These are phyloP conservation scores for Acanthamoeba healyi DNA, from an alignment of 208 protist species.

Conservation along the genomic window DNA sequence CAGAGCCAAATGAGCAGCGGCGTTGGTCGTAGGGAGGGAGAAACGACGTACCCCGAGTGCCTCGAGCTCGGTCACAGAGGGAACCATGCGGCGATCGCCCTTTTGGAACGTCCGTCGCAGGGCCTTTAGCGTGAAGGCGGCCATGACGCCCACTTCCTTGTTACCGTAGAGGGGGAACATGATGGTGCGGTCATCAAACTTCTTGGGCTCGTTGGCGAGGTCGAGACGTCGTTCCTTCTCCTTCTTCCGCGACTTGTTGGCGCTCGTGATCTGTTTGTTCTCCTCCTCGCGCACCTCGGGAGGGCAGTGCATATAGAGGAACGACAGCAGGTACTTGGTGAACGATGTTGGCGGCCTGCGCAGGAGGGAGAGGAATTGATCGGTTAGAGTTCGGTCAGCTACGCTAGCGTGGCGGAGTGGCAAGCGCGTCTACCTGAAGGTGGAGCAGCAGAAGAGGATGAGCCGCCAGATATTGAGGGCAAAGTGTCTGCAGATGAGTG, in stretches of 20 bases:
- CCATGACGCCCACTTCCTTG: background rate
- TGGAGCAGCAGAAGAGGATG: background rate
- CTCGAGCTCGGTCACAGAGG: conserved; percentile 4
- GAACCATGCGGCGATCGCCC: background rate
- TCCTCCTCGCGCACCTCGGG: background rate
- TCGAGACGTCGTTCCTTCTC: background rate
- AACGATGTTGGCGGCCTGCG: background rate
- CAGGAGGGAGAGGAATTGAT: too few species aligned
- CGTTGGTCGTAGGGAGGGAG: background rate
- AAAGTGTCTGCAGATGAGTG: background rate
- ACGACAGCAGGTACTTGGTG: conserved; percentile 16
- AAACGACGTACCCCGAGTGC: background rate
- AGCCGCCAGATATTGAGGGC: background rate
- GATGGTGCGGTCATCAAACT: background rate
- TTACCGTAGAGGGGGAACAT: background rate
- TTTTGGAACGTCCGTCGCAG: background rate
- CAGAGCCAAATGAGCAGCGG: too few species aligned
- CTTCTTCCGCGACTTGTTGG: background rate
- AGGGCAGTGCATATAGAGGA: background rate
- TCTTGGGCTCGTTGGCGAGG: background rate
- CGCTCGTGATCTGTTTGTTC: background rate
- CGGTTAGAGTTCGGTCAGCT: too few species aligned
- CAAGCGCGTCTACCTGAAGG: background rate
- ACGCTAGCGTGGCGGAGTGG: background rate
- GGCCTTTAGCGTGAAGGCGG: background rate